These are phyloP conservation scores for Lindgomyces ingoldianus DNA, from an alignment of 495 filamentous ascomycete genomes.

Conservation along the genomic window DNA sequence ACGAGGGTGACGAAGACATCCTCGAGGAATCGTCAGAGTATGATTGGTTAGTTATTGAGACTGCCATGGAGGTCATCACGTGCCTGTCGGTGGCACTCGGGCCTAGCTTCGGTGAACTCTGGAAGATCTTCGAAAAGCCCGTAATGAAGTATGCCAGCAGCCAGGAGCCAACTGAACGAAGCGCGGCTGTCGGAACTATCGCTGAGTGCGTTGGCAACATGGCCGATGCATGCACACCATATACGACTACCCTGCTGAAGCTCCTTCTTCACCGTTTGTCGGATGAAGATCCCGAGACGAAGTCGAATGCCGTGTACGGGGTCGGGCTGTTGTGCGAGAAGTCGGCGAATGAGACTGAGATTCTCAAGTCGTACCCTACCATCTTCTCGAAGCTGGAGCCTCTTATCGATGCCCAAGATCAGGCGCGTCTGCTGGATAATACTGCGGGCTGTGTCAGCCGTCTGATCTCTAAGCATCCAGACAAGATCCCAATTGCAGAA, in stretches of 20 bases:
- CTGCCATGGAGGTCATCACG: constrained; percentile 83
- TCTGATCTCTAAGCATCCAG: constrained; percentile 83
- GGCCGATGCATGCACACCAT: constrained; percentile 72
- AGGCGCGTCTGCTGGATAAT: constrained; percentile 84
- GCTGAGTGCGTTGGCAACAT: constrained; percentile 90
- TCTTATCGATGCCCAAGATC: constrained; percentile 65
- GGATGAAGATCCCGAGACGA: constrained; percentile 89
- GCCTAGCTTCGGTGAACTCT: constrained; percentile 75
- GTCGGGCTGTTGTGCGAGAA: constrained; percentile 79
- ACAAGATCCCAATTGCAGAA: constrained; percentile 73
- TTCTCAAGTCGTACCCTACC: constrained; percentile 69
- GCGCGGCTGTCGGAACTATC: constrained; percentile 83
- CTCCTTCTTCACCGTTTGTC: constrained; percentile 81
- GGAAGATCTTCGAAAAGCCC: constrained; percentile 90
- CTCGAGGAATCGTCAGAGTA: constrained; percentile 88
- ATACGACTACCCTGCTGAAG: constrained; percentile 71
- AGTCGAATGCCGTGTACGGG: constrained; percentile 91
- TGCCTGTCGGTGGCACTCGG: constrained; percentile 82
- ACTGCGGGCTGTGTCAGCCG: constrained; percentile 88
- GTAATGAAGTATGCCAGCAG: constrained; percentile 84
- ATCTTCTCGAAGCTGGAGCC: constrained; percentile 84
- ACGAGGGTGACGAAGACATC: constrained; percentile 63
- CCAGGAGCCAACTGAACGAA: constrained; percentile 80
- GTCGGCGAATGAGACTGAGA: constrained; percentile 68
- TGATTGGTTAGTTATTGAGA: constrained; percentile 96